phyloP scores from a whole-genome alignment of 345 rosid species.

The Eucalyptus curtisii region DNA sequence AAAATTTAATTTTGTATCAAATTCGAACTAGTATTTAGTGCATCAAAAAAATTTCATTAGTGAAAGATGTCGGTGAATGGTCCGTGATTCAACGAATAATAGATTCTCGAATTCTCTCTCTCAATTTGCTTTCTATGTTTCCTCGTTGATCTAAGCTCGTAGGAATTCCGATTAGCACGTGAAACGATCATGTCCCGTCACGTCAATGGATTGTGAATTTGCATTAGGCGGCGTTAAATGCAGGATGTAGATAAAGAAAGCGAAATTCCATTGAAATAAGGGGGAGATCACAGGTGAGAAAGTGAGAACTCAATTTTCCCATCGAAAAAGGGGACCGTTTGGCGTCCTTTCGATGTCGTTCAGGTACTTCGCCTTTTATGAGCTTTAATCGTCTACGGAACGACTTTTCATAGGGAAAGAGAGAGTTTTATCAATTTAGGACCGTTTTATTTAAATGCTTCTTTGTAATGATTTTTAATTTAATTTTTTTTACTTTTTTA shows the following conservation, averaged over 20 bases:
- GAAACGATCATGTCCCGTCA: neutral
- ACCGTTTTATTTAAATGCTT: neutral
- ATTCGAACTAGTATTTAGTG: fast-evolving
- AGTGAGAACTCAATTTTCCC: neutral
- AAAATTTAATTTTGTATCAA: too few species aligned
- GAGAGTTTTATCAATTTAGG: neutral
- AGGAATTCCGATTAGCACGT: neutral
- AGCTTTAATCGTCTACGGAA: neutral
- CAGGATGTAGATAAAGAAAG: neutral
- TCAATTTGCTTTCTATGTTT: neutral
- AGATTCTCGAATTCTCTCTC: neutral
- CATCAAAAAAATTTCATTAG: too few species aligned
- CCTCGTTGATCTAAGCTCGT: neutral
- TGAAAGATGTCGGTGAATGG: too few species aligned
- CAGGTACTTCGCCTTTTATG: neutral
- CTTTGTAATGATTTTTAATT: neutral
- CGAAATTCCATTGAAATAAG: neutral
- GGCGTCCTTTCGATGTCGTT: neutral
- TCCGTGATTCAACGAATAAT: fast-evolving
- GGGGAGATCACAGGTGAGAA: neutral
- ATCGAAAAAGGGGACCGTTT: too few species aligned
- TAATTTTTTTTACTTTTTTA: neutral
- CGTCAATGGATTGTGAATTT: neutral
- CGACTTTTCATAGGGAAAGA: neutral
- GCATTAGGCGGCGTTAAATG: neutral